A percentile compares a stretch with the other conserved stretches of the same genome.
phyloP scores from a whole-genome alignment of 2,329 filamentous ascomycete species.

The Ophiostoma populinum region DNA sequence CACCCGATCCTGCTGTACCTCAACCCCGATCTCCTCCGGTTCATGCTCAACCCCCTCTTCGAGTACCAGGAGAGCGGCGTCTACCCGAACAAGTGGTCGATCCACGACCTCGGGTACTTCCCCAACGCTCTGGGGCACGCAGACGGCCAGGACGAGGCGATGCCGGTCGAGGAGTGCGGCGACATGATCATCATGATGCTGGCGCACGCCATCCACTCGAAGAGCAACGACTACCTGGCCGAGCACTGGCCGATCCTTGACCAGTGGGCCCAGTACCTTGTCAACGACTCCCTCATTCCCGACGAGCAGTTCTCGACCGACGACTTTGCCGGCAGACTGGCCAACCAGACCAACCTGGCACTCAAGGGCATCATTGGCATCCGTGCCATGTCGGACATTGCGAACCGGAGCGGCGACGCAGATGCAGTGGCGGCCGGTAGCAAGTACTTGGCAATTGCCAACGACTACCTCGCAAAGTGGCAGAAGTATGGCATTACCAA shows the following conservation, averaged over 20 bases:
- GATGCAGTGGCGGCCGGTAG: constrained; percentile 15
- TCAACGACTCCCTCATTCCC: constrained; percentile 51
- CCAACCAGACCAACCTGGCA: constrained; percentile 57
- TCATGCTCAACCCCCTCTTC: constrained; percentile 58
- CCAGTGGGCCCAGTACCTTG: constrained; percentile 58
- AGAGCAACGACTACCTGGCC: constrained; percentile 26
- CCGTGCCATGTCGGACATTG: constrained; percentile 56
- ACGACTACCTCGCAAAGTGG: constrained; percentile 55
- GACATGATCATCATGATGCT: constrained; percentile 54
- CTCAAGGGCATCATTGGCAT: constrained; percentile 67
- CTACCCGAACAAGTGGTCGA: constrained; percentile 62
- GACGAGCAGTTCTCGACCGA: constrained; percentile 60
- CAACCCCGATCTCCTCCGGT: constrained; percentile 60
- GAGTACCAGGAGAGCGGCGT: constrained; percentile 66
- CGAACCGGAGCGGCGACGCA: constrained; percentile 39
- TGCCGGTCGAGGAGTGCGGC: constrained; percentile 57
- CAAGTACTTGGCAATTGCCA: constrained; percentile 7
- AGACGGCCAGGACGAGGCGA: constrained; percentile 52
- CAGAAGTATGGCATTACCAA: constrained; percentile 50
- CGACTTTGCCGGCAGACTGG: constrained; percentile 52
- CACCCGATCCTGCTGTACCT: constrained; percentile 75
- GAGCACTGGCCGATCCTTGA: constrained; percentile 52
- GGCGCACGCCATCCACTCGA: constrained; percentile 38
- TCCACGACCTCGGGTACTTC: constrained; percentile 60
- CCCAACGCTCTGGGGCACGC: constrained; percentile 55